phyloP scores from a whole-genome alignment of 495 filamentous ascomycete genomes.

The Hypoxylon fragiforme region DNA sequence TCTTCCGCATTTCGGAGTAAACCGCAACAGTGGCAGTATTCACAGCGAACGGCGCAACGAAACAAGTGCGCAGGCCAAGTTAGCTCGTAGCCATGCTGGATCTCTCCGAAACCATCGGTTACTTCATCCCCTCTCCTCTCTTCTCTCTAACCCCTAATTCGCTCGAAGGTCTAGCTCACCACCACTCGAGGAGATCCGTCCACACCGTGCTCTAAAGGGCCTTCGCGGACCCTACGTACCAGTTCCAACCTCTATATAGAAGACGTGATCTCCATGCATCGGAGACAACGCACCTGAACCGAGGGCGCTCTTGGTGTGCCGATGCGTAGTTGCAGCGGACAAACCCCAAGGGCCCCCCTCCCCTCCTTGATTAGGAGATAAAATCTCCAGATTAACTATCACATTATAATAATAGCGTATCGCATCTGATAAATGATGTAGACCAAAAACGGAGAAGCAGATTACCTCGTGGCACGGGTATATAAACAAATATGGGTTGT shows the following conservation, averaged over 20 bases:
- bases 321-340: conserved; percentile 5
- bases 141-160: background rate
- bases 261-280: background rate
- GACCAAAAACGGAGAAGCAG: conserved; percentile 7
- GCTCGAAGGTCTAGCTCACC: too few relatives aligned
- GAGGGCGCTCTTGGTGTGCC: conserved; percentile 3
- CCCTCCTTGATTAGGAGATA: background rate
- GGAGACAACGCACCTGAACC: too few relatives aligned
- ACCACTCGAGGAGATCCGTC: background rate
- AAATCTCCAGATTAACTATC: conserved; percentile 17
- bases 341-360: background rate
- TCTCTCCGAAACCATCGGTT: background rate
- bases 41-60: conserved; percentile 5
- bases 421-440: conserved; percentile 18
- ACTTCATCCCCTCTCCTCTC: background rate
- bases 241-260: background rate
- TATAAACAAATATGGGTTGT: conserved; percentile 15
- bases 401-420: conserved; percentile 23
- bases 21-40: conserved; percentile 3
- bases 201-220: too few relatives aligned
- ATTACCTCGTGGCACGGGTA: conserved; percentile 19
- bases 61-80: conserved; percentile 4
- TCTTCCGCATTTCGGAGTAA: background rate
- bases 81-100: conserved; percentile 9
- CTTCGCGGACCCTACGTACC: too few relatives aligned